Conservation (phyloP, 1,284 basidiomycete species). For the Vanrija sp. region DNA sequence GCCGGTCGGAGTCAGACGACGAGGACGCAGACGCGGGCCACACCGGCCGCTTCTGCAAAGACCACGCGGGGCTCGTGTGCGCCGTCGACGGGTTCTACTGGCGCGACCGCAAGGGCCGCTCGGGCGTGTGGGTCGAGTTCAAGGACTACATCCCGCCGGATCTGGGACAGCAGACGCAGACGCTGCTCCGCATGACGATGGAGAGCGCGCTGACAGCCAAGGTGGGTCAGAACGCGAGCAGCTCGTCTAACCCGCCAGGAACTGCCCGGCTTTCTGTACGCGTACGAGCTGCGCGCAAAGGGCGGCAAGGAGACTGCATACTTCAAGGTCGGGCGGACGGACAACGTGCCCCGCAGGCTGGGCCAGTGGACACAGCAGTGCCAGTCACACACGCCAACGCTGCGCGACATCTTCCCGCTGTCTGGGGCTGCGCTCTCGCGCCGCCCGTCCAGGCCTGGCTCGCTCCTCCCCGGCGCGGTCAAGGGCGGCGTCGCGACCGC, state of each 20-base stretch:
- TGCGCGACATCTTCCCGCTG: conserved; percentile 46
- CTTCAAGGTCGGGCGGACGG: conserved; percentile 48
- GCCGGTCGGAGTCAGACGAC: conserved; percentile 5
- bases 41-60: conserved; percentile 41
- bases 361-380: conserved; percentile 47
- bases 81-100: conserved; percentile 43
- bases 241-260: conserved; percentile 27
- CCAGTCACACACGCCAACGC: conserved; percentile 39
- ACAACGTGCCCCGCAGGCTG: conserved; percentile 46
- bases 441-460: conserved; percentile 9
- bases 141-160: conserved; percentile 41
- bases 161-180: conserved; percentile 46
- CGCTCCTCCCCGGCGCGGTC: conserved; percentile 36
- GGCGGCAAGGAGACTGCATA: conserved; percentile 27
- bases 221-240: conserved; percentile 22
- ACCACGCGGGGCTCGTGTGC: conserved; percentile 47
- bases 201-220: conserved; percentile 42
- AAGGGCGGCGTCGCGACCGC: conserved; percentile 11
- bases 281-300: conserved; percentile 45
- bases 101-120: conserved; percentile 17
- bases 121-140: conserved; percentile 42
- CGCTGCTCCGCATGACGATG: conserved; percentile 46
- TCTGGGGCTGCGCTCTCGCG: background rate
- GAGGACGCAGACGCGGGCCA: no score
- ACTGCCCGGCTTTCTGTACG: conserved; percentile 44